Evolutionary conservation across 495 filamentous ascomycete species (phyloP), one percentile per base, ranked within the genome.

Genomic region (Hypoxylon intermedium): DNA sequence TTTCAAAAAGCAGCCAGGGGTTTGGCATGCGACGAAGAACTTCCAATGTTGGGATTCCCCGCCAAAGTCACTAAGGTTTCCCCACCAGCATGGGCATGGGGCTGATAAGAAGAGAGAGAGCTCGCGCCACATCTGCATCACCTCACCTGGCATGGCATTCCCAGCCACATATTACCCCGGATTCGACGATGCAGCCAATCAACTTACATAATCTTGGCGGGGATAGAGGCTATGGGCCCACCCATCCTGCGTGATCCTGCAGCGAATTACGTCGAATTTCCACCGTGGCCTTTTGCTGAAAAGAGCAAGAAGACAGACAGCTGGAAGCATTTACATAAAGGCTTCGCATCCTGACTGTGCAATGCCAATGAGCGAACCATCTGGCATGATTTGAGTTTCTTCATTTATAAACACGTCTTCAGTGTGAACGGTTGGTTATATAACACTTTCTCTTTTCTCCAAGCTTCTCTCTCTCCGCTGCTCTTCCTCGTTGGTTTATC

Each of bases 261-360:
- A 63, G 38, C 63, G 59, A 60, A 62, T 53, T 53, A 56, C 9
- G 47, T 58, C 47, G 43, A 62, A 52, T 69, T 69, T 74, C 72
- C 70, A 74, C 67, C 60, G 55, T 74, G 70, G 67, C 70, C 72
- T 74, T 69, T 74, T 74, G 57, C 57, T 56, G 28, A 43, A 66
- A 55, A 33, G 11, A 58, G 50, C 20, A 55, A 51, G 47, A 56
- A 57, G 42, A 64, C 37, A 57, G 38, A 64, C 44, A 63, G 38
- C 47, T n/a, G n/a, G n/a, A 63, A 51, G 43, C 45, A 50, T 50
- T 45, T 45, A 26, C 24, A 26, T 40, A 16, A 61, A 49, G 49
- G 44, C 47, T 58, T 58, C 43, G n/a, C n/a, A 58, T 9, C 37
- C 30, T 23, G 24, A 19, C 43, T 34, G 41, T 60, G 43, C 51